Conservation (phyloP, 2,329 filamentous ascomycete species). For the Diaporthe citriasiana region DNA sequence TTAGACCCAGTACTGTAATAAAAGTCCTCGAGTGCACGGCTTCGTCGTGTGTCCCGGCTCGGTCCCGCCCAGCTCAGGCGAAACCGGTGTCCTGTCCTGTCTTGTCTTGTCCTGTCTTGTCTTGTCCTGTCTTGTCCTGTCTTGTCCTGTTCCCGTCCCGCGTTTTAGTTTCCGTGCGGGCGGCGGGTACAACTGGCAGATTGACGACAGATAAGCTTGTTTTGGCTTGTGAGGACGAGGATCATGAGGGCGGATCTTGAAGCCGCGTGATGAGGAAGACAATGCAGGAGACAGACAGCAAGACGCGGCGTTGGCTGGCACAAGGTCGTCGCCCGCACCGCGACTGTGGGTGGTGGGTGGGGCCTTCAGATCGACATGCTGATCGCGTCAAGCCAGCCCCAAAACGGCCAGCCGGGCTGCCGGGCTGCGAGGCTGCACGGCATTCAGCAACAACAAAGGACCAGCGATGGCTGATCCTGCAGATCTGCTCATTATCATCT, state of each 20-base stretch:
- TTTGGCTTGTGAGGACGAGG: slow-evolving; percentile 1
- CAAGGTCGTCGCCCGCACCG: not conserved
- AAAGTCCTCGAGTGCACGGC: slow-evolving; percentile 9
- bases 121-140: slow-evolving; percentile 3
- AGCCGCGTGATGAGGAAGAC: not conserved
- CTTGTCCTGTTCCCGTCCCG: slow-evolving; percentile 19
- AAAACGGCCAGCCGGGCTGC: slow-evolving; percentile 2
- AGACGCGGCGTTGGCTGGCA: not conserved
- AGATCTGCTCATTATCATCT: slow-evolving; percentile 11
- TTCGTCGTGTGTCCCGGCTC: not conserved
- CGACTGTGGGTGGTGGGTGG: slow-evolving; percentile 29
- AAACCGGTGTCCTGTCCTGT: slow-evolving; percentile 12
- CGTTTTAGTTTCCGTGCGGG: slow-evolving; percentile 23
- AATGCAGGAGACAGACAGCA: not conserved
- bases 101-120: not conserved
- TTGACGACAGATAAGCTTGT: slow-evolving; percentile 41
- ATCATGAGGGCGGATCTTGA: not conserved
- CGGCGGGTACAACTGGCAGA: slow-evolving; percentile 31
- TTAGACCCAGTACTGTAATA: not conserved
- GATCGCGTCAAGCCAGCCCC: slow-evolving; percentile 29
- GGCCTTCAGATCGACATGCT: slow-evolving; percentile 20
- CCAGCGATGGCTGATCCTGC: slow-evolving; percentile 4
- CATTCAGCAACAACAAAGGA: slow-evolving; percentile 26
- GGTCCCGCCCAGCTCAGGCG: not conserved
- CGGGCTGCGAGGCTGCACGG: slow-evolving; percentile 21